Percentiles rank a stretch among this genome's conserved stretches.
These are phyloP conservation scores for Penicillium glabrum DNA, from an alignment of 2,329 filamentous ascomycete genomes.

Conservation along the genomic window DNA sequence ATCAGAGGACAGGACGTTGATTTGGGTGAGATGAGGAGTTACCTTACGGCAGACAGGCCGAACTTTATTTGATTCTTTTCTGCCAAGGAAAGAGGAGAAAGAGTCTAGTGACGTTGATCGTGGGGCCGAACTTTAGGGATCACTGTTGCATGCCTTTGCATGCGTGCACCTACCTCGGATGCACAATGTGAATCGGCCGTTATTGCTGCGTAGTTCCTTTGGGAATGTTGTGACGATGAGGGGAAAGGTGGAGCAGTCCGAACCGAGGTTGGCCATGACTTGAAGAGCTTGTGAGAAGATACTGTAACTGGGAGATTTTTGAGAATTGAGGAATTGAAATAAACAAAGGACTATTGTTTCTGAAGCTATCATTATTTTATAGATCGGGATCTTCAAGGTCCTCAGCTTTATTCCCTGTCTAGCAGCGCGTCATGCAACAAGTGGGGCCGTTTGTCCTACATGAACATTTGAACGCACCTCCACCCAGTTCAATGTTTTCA, in stretches of 20 bases:
- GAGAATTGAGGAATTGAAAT: neutral
- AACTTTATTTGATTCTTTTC: neutral
- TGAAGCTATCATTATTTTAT: neutral
- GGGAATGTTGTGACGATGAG: neutral
- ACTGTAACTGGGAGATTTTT: neutral
- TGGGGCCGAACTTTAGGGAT: neutral
- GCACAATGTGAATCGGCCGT: neutral
- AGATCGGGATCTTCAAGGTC: neutral
- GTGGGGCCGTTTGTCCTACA: neutral
- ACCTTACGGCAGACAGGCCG: neutral
- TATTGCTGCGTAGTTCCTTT: neutral
- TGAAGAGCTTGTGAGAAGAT: neutral
- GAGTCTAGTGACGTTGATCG: neutral
- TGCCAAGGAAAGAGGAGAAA: neutral
- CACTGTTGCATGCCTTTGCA: neutral
- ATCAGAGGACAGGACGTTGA: neutral
- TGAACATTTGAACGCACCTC: neutral
- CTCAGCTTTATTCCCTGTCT: neutral
- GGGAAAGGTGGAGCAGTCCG: constrained; percentile 1
- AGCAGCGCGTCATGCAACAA: neutral
- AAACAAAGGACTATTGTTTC: neutral
- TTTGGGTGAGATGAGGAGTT: neutral
- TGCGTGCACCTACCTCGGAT: neutral
- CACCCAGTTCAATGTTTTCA: neutral
- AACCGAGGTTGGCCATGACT: neutral